Conservation (phyloP, 306 rosid genomes). For the Quercus parvula region DNA sequence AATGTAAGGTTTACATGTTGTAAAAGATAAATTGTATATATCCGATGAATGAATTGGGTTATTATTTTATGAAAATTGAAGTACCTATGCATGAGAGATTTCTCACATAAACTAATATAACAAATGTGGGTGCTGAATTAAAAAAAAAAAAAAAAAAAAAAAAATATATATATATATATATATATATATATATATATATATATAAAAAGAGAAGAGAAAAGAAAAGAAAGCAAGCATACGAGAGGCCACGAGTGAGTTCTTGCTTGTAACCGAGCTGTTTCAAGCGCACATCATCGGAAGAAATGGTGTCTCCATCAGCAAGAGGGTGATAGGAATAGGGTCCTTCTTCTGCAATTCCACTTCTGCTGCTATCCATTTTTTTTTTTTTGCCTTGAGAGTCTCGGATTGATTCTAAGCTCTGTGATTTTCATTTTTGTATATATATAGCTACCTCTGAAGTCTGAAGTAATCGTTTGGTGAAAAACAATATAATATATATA, state of each 20-base stretch:
- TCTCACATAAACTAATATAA: neutral
- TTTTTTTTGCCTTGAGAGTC: neutral
- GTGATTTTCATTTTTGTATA: neutral
- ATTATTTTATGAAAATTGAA: too few species aligned
- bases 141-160: neutral
- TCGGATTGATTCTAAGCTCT: too few species aligned
- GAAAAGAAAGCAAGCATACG: conserved; percentile 13
- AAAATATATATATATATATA: too few species aligned
- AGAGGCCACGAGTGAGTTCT: conserved; percentile 43
- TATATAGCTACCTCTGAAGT: neutral
- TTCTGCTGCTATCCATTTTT: neutral
- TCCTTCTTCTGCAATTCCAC: neutral
- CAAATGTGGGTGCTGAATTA: neutral
- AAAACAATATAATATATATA: too few species aligned
- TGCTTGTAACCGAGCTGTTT: conserved; percentile 48
- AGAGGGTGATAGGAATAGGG: conserved; percentile 20
- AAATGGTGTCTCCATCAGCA: conserved; percentile 11
- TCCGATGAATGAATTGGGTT: too few species aligned
- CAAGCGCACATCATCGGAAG: conserved; percentile 27
- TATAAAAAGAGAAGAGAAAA: neutral
- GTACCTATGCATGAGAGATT: neutral
- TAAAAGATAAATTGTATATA: too few species aligned
- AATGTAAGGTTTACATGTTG: too few species aligned
- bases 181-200: too few species aligned
- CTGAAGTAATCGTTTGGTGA: neutral